phyloP scores from a whole-genome alignment of 23 red algal genomes.

The Chondrus crispus region DNA sequence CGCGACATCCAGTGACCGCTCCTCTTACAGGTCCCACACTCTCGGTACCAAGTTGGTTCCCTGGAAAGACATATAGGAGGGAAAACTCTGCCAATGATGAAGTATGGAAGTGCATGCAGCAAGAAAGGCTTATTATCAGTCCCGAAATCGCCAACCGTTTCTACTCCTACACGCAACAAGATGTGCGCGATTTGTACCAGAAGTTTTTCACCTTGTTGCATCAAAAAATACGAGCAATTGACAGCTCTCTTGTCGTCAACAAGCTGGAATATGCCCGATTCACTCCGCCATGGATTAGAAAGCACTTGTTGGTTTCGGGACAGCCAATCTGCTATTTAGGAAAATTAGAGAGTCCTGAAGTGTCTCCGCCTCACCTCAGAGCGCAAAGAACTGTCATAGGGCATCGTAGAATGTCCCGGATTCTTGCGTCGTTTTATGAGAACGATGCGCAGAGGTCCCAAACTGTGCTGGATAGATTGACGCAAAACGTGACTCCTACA shows the following conservation, averaged over 20 bases:
- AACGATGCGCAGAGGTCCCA: not conserved
- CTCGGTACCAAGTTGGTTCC: not conserved
- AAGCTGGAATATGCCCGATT: slow-evolving; percentile 22
- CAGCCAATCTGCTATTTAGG: slow-evolving; percentile 1
- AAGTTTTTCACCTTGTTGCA: slow-evolving; percentile 11
- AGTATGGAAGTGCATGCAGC: not conserved
- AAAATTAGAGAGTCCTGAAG: too few species aligned
- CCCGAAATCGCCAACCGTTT: not conserved
- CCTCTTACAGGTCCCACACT: not conserved
- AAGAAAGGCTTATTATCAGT: not conserved
- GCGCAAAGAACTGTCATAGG: slow-evolving; percentile 31
- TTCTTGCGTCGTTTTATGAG: slow-evolving; percentile 33
- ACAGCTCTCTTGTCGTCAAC: slow-evolving; percentile 3
- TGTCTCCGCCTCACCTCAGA: slow-evolving; percentile 7
- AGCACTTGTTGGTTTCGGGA: not conserved
- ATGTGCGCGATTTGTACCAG: slow-evolving; percentile 20
- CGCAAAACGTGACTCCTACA: too few species aligned
- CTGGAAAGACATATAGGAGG: not conserved
- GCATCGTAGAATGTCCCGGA: slow-evolving; percentile 8
- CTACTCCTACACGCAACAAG: not conserved
- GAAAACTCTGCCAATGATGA: not conserved
- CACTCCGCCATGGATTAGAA: slow-evolving; percentile 32
- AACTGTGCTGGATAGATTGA: too few species aligned
- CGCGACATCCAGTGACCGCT: not conserved
- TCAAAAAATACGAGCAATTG: not conserved